phyloP scores from a whole-genome alignment of 169 alveolate genomes.

The Plasmodium relictum region DNA sequence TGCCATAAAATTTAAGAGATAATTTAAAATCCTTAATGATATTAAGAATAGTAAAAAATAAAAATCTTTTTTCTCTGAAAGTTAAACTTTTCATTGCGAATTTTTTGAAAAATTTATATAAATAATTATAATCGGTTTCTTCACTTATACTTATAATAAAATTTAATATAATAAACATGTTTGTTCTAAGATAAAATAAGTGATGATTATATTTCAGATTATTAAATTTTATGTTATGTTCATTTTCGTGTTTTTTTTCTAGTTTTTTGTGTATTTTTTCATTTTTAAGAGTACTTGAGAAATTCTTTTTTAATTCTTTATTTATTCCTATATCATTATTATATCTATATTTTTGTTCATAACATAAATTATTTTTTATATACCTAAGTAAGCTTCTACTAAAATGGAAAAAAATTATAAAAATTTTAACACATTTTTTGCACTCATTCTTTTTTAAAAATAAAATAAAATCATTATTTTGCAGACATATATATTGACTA shows the following conservation, averaged over 20 bases:
- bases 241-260: neutral
- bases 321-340: neutral
- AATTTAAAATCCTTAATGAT: conserved; percentile 17
- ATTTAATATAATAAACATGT: conserved; percentile 36
- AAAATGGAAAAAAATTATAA: conserved; percentile 37
- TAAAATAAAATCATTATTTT: conserved; percentile 8
- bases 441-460: conserved; percentile 16
- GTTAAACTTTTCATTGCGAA: conserved; percentile 18
- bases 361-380: neutral
- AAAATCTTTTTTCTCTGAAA: conserved; percentile 56
- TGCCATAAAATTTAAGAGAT: conserved; percentile 19
- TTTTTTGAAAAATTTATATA: conserved; percentile 27
- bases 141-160: conserved; percentile 20
- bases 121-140: conserved; percentile 21
- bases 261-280: neutral
- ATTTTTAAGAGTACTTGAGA: neutral
- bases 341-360: no score
- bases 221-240: neutral
- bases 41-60: conserved; percentile 32
- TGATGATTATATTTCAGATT: conserved; percentile 19
- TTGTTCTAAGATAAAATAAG: conserved; percentile 56
- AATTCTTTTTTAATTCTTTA: neutral
- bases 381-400: conserved; percentile 17
- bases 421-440: conserved; percentile 46
- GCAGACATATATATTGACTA: conserved; percentile 31